These are phyloP conservation scores for Colletotrichum sp. DNA, from an alignment of 2,329 filamentous ascomycete genomes.

Conservation along the genomic window DNA sequence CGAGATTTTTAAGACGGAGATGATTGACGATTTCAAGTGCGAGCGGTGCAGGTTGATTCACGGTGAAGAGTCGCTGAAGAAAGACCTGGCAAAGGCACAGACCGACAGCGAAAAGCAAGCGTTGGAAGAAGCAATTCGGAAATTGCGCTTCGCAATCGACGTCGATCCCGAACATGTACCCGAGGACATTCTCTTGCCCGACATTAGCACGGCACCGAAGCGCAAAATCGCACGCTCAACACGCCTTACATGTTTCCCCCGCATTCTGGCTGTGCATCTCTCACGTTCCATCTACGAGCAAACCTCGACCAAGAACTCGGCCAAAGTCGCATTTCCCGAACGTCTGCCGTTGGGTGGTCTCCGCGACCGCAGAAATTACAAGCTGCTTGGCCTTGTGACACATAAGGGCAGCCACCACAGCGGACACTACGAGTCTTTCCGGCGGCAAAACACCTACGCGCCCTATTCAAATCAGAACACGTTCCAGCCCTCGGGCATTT, in stretches of 20 bases:
- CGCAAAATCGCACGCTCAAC: conserved; percentile 87
- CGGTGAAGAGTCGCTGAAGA: conserved; percentile 68
- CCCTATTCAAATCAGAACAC: conserved; percentile 85
- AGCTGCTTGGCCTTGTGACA: conserved; percentile 84
- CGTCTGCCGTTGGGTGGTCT: conserved; percentile 82
- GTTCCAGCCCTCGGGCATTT: conserved; percentile 77
- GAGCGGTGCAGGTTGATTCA: conserved; percentile 90
- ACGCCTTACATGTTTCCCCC: conserved; percentile 85
- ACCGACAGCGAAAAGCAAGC: conserved; percentile 61
- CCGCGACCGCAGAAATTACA: conserved; percentile 79
- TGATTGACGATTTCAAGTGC: conserved; percentile 96
- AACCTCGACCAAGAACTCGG: conserved; percentile 88
- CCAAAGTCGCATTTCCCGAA: conserved; percentile 93
- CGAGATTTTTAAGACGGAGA: conserved; percentile 90
- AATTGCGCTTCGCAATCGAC: conserved; percentile 73
- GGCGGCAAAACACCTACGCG: conserved; percentile 75
- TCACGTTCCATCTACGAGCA: conserved; percentile 91
- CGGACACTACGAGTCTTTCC: conserved; percentile 96
- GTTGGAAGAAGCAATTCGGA: conserved; percentile 49
- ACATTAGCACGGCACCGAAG: conserved; percentile 76
- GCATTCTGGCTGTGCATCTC: conserved; percentile 88
- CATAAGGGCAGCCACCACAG: conserved; percentile 96
- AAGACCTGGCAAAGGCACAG: conserved; percentile 60
- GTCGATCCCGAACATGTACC: conserved; percentile 81
- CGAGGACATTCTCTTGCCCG: conserved; percentile 75